Evolutionary conservation across 2,329 filamentous ascomycete species (phyloP).

Genomic region (Harringtonia aguacate): DNA sequence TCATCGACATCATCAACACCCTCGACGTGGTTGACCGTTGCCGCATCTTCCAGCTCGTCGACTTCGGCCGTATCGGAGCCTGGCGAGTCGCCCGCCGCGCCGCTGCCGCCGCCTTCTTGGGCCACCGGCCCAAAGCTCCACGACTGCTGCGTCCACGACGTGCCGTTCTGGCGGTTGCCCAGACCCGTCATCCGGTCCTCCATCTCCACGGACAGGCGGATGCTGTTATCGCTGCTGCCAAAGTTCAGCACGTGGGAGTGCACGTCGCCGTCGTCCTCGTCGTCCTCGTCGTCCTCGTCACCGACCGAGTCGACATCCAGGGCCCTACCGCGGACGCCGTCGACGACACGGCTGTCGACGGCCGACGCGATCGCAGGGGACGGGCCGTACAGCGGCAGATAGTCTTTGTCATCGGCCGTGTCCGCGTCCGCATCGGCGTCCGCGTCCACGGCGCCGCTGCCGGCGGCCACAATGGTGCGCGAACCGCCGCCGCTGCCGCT

Average conservation of each 20-base stretch:
- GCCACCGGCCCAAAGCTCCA: conserved; percentile 32
- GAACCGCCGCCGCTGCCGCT: conserved; percentile 18
- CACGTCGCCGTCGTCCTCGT: background rate
- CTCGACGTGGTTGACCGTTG: background rate
- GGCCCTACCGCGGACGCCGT: background rate
- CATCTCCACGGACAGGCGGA: conserved; percentile 33
- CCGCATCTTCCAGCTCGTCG: conserved; percentile 7
- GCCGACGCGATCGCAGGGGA: background rate
- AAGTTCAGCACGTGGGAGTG: conserved; percentile 8
- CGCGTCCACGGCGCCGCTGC: no score
- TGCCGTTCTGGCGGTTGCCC: conserved; percentile 24
- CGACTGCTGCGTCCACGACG: conserved; percentile 15
- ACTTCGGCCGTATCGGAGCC: conserved; percentile 7
- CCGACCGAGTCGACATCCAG: background rate
- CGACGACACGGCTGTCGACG: conserved; percentile 6
- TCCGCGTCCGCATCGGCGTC: conserved; percentile 8
- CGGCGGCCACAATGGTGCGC: no score
- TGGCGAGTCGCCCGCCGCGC: conserved; percentile 3
- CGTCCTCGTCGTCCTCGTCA: background rate
- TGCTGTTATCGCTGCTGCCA: conserved; percentile 7
- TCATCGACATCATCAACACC: background rate
- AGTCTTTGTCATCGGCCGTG: conserved; percentile 18
- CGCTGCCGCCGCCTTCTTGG: background rate
- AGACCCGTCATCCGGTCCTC: conserved; percentile 30
- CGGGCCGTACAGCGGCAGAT: background rate